Base-by-base conservation (phyloP, 2,329 filamentous ascomycete species). In the Neonectria coccinea region DNA sequence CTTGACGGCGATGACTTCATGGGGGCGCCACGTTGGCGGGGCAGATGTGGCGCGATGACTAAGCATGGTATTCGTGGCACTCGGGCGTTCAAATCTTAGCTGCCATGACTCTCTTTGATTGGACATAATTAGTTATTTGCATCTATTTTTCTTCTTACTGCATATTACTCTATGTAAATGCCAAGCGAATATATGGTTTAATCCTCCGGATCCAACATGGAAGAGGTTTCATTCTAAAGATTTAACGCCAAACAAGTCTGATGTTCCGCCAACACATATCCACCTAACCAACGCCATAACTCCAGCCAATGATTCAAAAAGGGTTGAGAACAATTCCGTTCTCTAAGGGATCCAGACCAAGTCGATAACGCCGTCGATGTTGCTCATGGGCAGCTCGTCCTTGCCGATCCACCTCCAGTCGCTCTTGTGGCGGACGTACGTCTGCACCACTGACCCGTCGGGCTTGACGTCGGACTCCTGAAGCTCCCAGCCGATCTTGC, bases 281-380 rank as follows among this genome's bases (percentile, higher is more conserved):
- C 29, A 20, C 47, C n/a, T n/a, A 50, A 52, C n/a, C 36, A 61
- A 63, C 55, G 60, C 54, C 55, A 8, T 22, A 41, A 59, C 61
- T 50, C 61, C 61, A 41, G 36, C 51, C 52, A 50, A 51, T 63
- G 47, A 33, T 51, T 33, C 48, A 18, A 50, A 60, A 50, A 20
- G 16, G 12, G 7, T n/a, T 22, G 42, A 12, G 50, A 12, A 41
- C 18, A 51, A 27, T 11, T n/a, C 5, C 10, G 2, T 3, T 2
- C n/a, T 2, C 27, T 58, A 74, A n/a, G 84, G 81, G 44, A 87
- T 78, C 86, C 86, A 88, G 56, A 88, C 81, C 62, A 88, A 77
- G 77, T 88, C 86, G 48, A 88, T 79, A 33, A 88, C 73, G 3
- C 86, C 86, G 70, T 88, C 86, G 18, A 82, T 79, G 56, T 82